Evolutionary conservation across 371 early-diverging fungal genomes (phyloP).

Genomic region (Haplosporangium sp.): DNA sequence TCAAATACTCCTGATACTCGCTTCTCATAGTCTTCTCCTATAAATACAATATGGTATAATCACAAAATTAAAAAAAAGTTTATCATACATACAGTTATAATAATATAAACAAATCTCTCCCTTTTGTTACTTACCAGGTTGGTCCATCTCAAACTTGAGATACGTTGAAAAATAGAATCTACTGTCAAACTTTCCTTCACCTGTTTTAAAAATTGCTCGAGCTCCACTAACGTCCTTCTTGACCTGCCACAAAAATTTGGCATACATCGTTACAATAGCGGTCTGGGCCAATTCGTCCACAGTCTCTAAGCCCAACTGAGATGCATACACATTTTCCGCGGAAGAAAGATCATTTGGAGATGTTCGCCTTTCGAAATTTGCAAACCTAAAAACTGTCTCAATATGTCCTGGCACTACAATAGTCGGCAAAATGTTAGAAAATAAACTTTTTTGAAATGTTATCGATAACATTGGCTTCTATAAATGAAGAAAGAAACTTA

Average conservation of each 20-base stretch:
- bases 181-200: constrained; percentile 53
- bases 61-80: neutral
- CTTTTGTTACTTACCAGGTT: constrained; percentile 57
- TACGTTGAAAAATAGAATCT: constrained; percentile 67
- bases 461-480: neutral
- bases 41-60: neutral
- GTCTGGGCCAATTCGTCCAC: constrained; percentile 60
- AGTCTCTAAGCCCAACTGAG: constrained; percentile 51
- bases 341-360: constrained; percentile 49
- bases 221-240: constrained; percentile 61
- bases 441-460: neutral
- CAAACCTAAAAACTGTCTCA: constrained; percentile 64
- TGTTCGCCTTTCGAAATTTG: constrained; percentile 67
- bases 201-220: constrained; percentile 58
- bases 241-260: constrained; percentile 59
- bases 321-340: constrained; percentile 58
- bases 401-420: constrained; percentile 67
- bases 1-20: constrained; percentile 61
- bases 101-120: too few species aligned
- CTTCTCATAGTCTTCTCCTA: constrained; percentile 57
- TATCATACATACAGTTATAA: too few species aligned
- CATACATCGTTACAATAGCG: constrained; percentile 62
- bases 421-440: neutral
- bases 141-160: constrained; percentile 70
- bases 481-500: constrained; percentile 32